Evolutionary conservation across 176 grass and related monocot genomes (phyloP), one percentile per base, ranked within the genome.

Genomic region (Carex kokanica): DNA sequence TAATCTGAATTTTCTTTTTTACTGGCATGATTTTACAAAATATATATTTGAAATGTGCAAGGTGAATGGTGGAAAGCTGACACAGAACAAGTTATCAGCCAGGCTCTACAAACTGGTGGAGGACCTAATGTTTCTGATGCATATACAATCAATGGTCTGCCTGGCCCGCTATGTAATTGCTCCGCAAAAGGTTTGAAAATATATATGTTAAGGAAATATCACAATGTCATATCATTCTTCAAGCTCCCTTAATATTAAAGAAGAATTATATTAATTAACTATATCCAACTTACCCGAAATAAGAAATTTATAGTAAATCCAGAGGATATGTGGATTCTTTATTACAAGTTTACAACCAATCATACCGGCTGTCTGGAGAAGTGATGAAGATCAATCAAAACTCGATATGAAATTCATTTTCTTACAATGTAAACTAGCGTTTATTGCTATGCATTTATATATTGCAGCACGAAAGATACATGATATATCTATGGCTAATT

Each of bases 51-150:
- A 45, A 64, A 66, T 85, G 40, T 82, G 62, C 15, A 32, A 91
- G 90, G 92, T 17, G 93, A 95, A 87, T 95, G 93, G 93, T 97
- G 90, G 87, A 91, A 91, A 80, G 89, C 87, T 29, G 93, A 96
- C 66, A 88, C 93, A n/a, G 93, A 97, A 87, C 88, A 87, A 0
- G 81, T 97, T 0, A 89, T 97, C 66, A 74, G 0, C 29, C 87
- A 97, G 74, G 94, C 94, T 7, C 49, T 97, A 82, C 87, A 21
- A 17, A 90, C 87, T 11, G 94, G 94, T 11, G 87, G 85, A 0
- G 94, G 89, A 0, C 94, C 94, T 1, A 97, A 97, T 70, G 91
- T 97, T 38, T 97, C 94, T 38, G 91, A 97, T 86, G 88, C 93
- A 9, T 97, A 93, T 84, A 93, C 87, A 14, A 86, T 96, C 77